Base-by-base conservation (phyloP, 2,329 filamentous ascomycete genomes). In the Ceratocystis ficicola region DNA sequence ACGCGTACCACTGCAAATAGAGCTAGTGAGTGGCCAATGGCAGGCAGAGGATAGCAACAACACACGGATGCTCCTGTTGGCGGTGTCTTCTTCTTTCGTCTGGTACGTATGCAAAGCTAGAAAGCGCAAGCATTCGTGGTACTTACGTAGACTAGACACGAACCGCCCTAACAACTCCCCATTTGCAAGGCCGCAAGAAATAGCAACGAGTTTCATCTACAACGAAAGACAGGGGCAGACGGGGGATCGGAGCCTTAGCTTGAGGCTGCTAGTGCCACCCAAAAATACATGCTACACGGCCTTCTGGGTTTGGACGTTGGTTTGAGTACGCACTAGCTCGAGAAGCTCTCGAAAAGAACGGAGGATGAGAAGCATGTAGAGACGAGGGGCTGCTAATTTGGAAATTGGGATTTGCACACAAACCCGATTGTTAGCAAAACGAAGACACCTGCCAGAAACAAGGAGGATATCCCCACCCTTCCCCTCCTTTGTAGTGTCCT, bases 221-320 rank as follows among this genome's bases (percentile, higher is more conserved):
- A 48, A 41, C 10, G 36, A 41, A 41, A 48, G 46, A 20, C 46
- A 48, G 46, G 20, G 17, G 46, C 5, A 20, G 46, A 41, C 10
- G 46, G 46, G 46, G 17, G 46, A 48, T 48, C 46, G 20, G 46
- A 20, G 46, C 46, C 20, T 48, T 48, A 10, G 46, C 17, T 48
- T n/a, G 17, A n/a, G 46, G 17, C 15, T 55, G 22, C 50, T 55
- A 55, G 50, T 28, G 50, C 50, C 50, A 28, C 50, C 50, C 50
- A 55, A 55, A 55, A 55, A 55, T 55, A 55, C 50, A 55, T 55
- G 50, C 50, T 55, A 55, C 50, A 55, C 22, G 22, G 22, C 8
- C 12, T 22, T 55, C 20, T 22, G 20, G 50, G 50, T 22, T 55
- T 55, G 20, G 20, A 55, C 8, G 12, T 12, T 55, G 12, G 50